Conservation (phyloP, 257 asterid genomes). For the Gentiana dahurica region DNA sequence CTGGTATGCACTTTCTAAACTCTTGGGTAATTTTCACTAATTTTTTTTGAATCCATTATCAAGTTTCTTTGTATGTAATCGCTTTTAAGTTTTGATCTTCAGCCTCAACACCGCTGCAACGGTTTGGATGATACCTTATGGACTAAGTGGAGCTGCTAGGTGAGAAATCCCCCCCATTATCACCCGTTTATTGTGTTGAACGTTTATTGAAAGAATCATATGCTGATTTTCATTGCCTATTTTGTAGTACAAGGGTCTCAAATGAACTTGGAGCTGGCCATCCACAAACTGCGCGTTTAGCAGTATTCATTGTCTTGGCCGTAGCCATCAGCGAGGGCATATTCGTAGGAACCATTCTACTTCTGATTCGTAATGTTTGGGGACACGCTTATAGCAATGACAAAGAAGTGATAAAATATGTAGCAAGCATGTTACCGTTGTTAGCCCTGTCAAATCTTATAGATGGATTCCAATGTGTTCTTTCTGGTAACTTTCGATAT, state of each 20-base stretch:
- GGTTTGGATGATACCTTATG: constrained; percentile 68
- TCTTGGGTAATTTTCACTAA: neutral
- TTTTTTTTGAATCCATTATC: neutral
- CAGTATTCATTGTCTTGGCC: constrained; percentile 34
- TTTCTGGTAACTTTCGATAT: constrained; percentile 20
- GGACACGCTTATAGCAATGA: constrained; percentile 54
- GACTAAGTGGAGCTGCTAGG: constrained; percentile 68
- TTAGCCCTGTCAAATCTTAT: constrained; percentile 36
- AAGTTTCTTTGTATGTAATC: neutral
- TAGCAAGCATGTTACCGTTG: constrained; percentile 43
- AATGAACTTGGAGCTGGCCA: constrained; percentile 62
- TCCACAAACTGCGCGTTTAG: constrained; percentile 48
- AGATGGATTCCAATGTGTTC: constrained; percentile 33
- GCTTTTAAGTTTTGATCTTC: neutral
- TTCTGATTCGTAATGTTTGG: constrained; percentile 42
- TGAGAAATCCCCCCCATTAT: constrained; percentile 2
- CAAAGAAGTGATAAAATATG: constrained; percentile 34
- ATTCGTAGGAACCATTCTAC: constrained; percentile 32
- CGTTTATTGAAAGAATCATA: neutral
- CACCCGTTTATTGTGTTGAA: neutral
- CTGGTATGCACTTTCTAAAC: constrained; percentile 17
- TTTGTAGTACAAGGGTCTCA: constrained; percentile 47
- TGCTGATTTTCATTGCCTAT: no score
- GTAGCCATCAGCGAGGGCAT: constrained; percentile 42
- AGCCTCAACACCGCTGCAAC: constrained; percentile 48